phyloP scores from a whole-genome alignment of 1,139 yeast genomes.

The Kodamaea plutei region DNA sequence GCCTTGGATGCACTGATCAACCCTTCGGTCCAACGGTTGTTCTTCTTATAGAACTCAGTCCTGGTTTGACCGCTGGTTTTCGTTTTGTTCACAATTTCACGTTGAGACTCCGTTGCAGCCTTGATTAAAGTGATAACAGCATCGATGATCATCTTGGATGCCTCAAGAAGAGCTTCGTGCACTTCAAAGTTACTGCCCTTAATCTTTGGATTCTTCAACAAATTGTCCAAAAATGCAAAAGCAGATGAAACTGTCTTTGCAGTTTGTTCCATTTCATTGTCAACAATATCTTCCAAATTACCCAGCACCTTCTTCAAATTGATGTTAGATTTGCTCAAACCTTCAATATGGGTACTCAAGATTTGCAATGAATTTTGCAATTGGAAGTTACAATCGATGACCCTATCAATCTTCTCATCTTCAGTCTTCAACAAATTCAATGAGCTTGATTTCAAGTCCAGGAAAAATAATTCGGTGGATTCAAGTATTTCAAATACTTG shows the following conservation, averaged over 20 bases:
- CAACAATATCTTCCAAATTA: constrained; percentile 68
- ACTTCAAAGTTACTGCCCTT: constrained; percentile 60
- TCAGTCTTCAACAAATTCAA: constrained; percentile 51
- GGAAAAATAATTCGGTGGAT: constrained; percentile 60
- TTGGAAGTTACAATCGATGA: constrained; percentile 69
- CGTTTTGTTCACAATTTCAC: constrained; percentile 74
- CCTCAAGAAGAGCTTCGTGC: constrained; percentile 71
- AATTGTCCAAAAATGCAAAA: constrained; percentile 51
- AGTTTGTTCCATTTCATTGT: constrained; percentile 66
- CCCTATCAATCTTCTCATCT: constrained; percentile 68
- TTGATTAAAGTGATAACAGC: constrained; percentile 70
- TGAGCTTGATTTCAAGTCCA: constrained; percentile 51
- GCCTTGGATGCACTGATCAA: constrained; percentile 87
- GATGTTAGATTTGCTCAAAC: constrained; percentile 42
- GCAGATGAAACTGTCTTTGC: constrained; percentile 70
- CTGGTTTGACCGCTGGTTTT: constrained; percentile 67
- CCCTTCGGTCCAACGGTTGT: constrained; percentile 94
- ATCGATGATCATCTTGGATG: constrained; percentile 78
- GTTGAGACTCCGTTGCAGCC: constrained; percentile 79
- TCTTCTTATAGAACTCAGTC: constrained; percentile 80
- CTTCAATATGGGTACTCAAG: constrained; percentile 53
- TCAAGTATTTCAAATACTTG: constrained; percentile 44
- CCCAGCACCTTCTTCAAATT: constrained; percentile 28
- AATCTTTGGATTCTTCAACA: constrained; percentile 54
- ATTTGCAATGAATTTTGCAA: constrained; percentile 69